A percentile compares a stretch with the other conserved stretches of the same genome.
Evolutionary conservation across 148 eudicot species (phyloP).

Genomic region (Mesembryanthemum crystallinum): DNA sequence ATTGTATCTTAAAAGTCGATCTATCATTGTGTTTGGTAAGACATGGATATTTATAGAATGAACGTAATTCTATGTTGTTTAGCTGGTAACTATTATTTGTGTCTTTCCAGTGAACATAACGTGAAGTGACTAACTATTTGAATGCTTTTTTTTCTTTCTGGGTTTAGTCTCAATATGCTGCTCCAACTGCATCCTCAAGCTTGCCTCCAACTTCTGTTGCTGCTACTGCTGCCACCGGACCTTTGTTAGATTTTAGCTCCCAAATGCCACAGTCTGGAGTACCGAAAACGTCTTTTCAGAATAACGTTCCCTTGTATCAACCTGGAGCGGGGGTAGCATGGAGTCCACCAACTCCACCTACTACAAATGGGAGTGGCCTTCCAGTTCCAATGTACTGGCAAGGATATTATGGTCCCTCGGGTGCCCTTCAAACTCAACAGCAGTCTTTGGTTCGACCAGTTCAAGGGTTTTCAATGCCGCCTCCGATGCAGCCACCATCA

Average conservation of each 20-base stretch:
- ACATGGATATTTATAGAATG: too few species aligned
- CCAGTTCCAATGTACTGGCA: conserved; percentile 43
- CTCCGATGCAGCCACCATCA: conserved; percentile 30
- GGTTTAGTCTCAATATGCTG: conserved; percentile 41
- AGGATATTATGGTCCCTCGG: conserved; percentile 41
- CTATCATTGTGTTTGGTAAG: neutral
- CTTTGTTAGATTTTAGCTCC: conserved; percentile 27
- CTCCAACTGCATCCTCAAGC: conserved; percentile 28
- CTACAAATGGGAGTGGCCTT: conserved; percentile 36
- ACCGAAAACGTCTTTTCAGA: conserved; percentile 28
- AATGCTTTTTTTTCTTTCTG: conserved; percentile 12
- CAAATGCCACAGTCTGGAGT: conserved; percentile 35
- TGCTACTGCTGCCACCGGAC: conserved; percentile 25
- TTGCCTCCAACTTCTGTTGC: conserved; percentile 20
- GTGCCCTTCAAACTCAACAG: conserved; percentile 34
- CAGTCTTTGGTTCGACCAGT: conserved; percentile 32
- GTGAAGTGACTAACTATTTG: neutral
- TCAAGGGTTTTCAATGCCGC: conserved; percentile 35
- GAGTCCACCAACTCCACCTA: conserved; percentile 39
- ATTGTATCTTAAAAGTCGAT: neutral
- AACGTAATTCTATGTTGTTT: too few species aligned
- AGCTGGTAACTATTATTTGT: neutral
- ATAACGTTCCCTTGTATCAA: conserved; percentile 34
- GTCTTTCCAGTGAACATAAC: neutral
- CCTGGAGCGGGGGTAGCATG: conserved; percentile 35